Evolutionary conservation across 2,329 filamentous ascomycete genomes (phyloP).

Genomic region (Rachicladosporium sp.): DNA sequence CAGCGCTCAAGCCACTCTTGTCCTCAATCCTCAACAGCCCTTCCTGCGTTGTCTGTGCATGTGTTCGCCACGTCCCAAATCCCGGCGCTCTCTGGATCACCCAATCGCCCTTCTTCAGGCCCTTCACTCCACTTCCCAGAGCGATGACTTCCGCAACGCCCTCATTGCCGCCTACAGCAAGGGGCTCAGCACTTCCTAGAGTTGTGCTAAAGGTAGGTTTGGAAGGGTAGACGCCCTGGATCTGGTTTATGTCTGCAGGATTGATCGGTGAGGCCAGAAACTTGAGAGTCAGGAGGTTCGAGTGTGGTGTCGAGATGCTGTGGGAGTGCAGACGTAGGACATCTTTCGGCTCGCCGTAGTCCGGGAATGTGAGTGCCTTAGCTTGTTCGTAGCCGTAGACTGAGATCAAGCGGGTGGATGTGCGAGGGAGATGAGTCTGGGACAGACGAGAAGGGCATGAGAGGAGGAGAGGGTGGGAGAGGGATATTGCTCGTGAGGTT

Average conservation of each 20-base stretch:
- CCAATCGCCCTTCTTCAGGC: conserved; percentile 72
- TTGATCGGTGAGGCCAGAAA: conserved; percentile 89
- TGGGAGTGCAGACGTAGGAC: conserved; percentile 59
- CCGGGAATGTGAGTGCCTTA: conserved; percentile 65
- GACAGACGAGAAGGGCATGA: not conserved
- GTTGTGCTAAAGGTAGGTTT: conserved; percentile 65
- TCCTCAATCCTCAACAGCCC: conserved; percentile 59
- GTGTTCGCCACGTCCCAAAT: conserved; percentile 91
- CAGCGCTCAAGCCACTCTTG: conserved; percentile 54
- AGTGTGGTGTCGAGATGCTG: conserved; percentile 64
- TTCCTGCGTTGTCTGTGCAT: conserved; percentile 53
- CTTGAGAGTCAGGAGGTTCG: conserved; percentile 62
- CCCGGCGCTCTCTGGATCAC: conserved; percentile 74
- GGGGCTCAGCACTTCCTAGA: conserved; percentile 64
- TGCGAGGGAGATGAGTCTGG: conserved; percentile 1
- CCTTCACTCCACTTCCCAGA: conserved; percentile 48
- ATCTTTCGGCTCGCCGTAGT: conserved; percentile 62
- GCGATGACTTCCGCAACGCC: conserved; percentile 83
- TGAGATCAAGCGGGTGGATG: conserved; percentile 34
- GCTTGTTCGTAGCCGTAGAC: conserved; percentile 73
- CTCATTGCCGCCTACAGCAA: conserved; percentile 78
- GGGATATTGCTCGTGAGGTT: conserved; percentile 11
- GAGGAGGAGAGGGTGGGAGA: conserved; percentile 4
- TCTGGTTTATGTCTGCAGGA: conserved; percentile 93
- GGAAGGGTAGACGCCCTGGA: conserved; percentile 89